phyloP scores from a whole-genome alignment of 2,329 filamentous ascomycete species.

The Calonectria fujianensis region DNA sequence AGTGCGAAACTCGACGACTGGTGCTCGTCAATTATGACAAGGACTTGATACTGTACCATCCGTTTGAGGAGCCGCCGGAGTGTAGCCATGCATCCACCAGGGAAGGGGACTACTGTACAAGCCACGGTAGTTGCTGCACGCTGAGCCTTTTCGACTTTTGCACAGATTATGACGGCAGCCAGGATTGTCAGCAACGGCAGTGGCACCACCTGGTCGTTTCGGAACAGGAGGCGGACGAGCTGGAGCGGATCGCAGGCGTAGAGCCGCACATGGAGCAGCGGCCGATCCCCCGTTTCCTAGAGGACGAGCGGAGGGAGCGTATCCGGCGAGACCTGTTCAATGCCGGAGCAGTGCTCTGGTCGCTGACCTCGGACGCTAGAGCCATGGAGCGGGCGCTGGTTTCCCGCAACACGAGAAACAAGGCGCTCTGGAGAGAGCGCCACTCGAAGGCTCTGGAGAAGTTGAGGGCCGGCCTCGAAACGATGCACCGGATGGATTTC shows the following conservation, averaged over 20 bases:
- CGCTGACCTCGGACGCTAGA: neutral
- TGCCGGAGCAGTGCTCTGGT: neutral
- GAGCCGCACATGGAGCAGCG: no score
- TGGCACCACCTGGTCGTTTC: neutral
- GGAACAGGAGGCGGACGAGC: neutral
- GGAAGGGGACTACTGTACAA: neutral
- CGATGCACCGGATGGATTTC: neutral
- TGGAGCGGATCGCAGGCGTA: neutral
- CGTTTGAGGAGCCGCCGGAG: neutral
- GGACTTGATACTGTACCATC: conserved; percentile 10
- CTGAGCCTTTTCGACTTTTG: neutral
- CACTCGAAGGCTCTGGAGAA: neutral
- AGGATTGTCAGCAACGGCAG: neutral
- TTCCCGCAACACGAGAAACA: neutral
- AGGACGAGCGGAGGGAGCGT: neutral
- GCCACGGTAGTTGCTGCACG: conserved; percentile 17
- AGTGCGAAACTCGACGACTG: conserved; percentile 23
- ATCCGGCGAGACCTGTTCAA: neutral
- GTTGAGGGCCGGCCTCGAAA: neutral
- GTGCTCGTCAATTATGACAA: neutral
- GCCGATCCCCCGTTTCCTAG: neutral
- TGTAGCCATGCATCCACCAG: neutral
- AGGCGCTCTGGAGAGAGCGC: neutral
- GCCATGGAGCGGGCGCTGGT: neutral
- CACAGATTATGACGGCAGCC: neutral